Evolutionary conservation across 768 basidiomycete species (phyloP), one percentile per base, ranked within the genome.

Genomic region (Leccinum broughii): DNA sequence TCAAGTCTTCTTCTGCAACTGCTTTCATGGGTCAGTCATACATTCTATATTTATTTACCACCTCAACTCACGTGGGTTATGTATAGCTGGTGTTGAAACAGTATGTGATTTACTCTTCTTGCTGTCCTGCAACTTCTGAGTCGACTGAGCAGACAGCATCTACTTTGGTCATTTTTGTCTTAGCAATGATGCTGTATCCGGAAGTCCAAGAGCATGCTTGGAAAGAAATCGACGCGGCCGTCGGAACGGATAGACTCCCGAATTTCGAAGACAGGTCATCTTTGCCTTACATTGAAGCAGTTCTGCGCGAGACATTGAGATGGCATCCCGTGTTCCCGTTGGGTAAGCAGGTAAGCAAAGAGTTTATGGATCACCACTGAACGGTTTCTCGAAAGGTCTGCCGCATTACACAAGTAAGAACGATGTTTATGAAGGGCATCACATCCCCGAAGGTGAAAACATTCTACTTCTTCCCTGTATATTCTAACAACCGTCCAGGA

Each of bases 111-210:
- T 5, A 20, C 28, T 51, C 50, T 8, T 39, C 7, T 13, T 34
- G 32, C 20, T 20, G 35, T 53, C 50, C 11, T 48, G 46, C 51
- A 54, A 24, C 10, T 30, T 54, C 55, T 64, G 52, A 60, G 35
- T 49, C 15, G n/a, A 44, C 8, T 13, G 22, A 53, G 15, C 46
- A 72, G 73, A 77, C 74, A 17, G 65, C 75, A 28, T 69, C 77
- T 7, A 75, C 75, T 4, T 59, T 77, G 54, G 3, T 54, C 17
- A 53, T 69, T 39, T 77, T 77, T 52, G 39, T 77, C 24, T 55
- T 76, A 22, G 75, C 73, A 37, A 76, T 78, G 77, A 67, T 73
- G 56, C 57, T 52, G 24, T 69, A 73, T 57, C 76, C 76, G 8
- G 61, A 77, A 34, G 68, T 67, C 15, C 77, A 78, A 60, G 65